Evolutionary conservation across 73 alveolate species (phyloP).

Genomic region (Symbiodinium natans): DNA sequence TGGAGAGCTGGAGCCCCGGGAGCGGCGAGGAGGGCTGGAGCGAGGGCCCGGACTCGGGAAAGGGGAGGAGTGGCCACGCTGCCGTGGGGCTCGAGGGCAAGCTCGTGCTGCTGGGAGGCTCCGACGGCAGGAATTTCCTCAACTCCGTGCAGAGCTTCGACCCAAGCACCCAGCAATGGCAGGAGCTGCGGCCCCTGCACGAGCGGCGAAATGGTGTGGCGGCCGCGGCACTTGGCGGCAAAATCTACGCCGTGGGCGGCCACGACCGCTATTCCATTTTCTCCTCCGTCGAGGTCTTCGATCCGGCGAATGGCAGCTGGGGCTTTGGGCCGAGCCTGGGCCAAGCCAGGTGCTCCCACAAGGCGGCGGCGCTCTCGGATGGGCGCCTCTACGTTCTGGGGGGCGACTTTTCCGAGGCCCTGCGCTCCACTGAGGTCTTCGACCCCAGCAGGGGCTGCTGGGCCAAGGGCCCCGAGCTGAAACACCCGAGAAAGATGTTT

Average conservation of each 20-base stretch:
- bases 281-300: not conserved
- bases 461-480: not conserved
- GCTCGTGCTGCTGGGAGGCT: not conserved
- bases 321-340: not conserved
- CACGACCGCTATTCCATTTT: not conserved
- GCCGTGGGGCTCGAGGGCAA: not conserved
- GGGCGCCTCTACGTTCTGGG: not conserved
- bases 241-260: not conserved
- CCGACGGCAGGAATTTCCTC: not conserved
- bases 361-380: not conserved
- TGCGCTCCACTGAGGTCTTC: not conserved
- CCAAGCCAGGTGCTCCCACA: not conserved
- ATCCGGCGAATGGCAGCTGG: not conserved
- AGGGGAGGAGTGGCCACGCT: not conserved
- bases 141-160: not conserved
- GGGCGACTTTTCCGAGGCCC: not conserved
- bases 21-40: too few species aligned
- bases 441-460: not conserved
- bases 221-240: not conserved
- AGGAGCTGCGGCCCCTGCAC: not conserved
- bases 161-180: not conserved
- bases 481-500: not conserved
- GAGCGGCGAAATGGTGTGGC: not conserved
- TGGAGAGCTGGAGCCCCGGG: not conserved
- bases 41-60: not conserved